These are phyloP conservation scores for Sordariomycetes sp. DNA, from an alignment of 2,329 filamentous ascomycete species.

Conservation along the genomic window DNA sequence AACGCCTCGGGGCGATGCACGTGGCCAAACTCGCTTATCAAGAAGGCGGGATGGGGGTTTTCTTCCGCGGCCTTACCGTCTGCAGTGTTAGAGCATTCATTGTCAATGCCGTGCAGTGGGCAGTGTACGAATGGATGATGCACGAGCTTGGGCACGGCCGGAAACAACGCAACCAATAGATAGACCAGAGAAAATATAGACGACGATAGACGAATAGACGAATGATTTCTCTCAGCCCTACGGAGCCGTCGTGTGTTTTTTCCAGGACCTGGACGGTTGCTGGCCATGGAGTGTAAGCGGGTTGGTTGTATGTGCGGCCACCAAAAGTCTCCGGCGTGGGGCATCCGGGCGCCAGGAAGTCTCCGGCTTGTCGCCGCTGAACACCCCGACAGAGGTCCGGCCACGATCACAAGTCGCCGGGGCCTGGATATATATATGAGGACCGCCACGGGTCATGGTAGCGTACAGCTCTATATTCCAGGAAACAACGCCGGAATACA, in stretches of 20 bases:
- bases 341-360: background rate
- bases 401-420: too few species aligned
- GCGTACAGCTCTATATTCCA: too few species aligned
- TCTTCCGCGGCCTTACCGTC: conserved; percentile 66
- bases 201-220: background rate
- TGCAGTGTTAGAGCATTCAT: conserved; percentile 83
- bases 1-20: conserved; percentile 40
- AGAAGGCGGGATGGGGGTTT: conserved; percentile 48
- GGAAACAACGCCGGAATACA: too few species aligned
- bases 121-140: conserved; percentile 86
- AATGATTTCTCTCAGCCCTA: background rate
- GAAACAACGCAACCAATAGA: background rate
- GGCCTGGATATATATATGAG: too few species aligned
- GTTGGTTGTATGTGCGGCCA: background rate
- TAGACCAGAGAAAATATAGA: background rate
- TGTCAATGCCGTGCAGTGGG: conserved; percentile 91
- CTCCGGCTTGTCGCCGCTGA: background rate
- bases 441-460: too few species aligned
- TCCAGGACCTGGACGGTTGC: background rate
- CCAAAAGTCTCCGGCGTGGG: background rate
- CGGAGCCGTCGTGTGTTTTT: background rate
- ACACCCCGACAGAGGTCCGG: too few species aligned
- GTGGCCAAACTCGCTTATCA: conserved; percentile 58
- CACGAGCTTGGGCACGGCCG: conserved; percentile 24
- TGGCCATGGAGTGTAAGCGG: background rate